Evolutionary conservation across 2,329 filamentous ascomycete genomes (phyloP).

Genomic region (Calonectria leucothoes): DNA sequence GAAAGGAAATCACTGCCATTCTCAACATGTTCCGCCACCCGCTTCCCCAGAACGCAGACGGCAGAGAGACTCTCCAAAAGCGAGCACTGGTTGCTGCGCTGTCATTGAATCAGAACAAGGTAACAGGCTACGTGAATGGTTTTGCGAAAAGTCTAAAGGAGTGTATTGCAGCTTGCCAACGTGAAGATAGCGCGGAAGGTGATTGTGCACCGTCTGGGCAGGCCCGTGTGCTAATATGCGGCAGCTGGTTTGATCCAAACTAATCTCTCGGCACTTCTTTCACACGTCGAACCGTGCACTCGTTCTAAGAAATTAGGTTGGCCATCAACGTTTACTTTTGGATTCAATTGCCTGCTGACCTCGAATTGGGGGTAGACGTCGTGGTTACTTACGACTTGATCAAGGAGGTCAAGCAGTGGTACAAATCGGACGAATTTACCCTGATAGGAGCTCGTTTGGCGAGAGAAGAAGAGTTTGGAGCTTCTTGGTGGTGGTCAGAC

Average conservation of each 20-base stretch:
- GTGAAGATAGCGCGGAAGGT: not conserved
- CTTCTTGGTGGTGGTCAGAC: not conserved
- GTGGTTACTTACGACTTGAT: not conserved
- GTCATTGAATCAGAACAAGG: not conserved
- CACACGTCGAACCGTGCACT: not conserved
- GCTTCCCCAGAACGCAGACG: not conserved
- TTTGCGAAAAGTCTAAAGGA: not conserved
- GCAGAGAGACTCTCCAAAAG: not conserved
- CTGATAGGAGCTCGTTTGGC: slow-evolving; percentile 1
- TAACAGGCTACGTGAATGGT: not conserved
- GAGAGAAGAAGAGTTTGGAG: not conserved
- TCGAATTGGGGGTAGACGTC: not conserved
- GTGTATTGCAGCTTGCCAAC: not conserved
- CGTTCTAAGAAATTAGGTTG: not conserved
- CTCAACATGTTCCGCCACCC: not conserved
- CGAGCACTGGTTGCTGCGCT: not conserved
- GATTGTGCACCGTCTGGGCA: not conserved
- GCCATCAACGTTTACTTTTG: not conserved
- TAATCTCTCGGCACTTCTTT: not conserved
- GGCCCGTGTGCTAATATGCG: not conserved
- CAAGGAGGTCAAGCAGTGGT: not conserved
- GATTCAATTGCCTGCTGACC: not conserved
- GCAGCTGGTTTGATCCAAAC: not conserved
- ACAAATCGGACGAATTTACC: not conserved
- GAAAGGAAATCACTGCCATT: not conserved